Percentiles rank a stretch among this genome's conserved stretches.
Evolutionary conservation across 768 basidiomycete species (phyloP).

Genomic region (Leccinum sublutescens): DNA sequence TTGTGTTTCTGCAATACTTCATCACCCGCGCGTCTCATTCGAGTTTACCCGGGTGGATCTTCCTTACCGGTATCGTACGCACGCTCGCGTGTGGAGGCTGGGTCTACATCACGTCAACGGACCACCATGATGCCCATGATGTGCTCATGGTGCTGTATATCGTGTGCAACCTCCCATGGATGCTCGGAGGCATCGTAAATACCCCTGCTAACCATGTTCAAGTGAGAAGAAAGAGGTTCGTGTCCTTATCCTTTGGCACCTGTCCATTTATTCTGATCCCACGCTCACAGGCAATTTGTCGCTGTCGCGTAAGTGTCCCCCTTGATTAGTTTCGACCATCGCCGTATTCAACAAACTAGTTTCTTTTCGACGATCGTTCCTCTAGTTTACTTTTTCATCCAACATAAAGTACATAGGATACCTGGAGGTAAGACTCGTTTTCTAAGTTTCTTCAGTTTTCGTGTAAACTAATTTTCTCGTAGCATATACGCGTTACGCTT

Average conservation of each 20-base stretch:
- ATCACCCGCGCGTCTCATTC: constrained; percentile 46
- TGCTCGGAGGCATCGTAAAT: constrained; percentile 64
- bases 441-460: not conserved
- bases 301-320: constrained; percentile 42
- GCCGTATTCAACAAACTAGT: constrained; percentile 35
- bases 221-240: constrained; percentile 55
- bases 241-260: not conserved
- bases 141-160: constrained; percentile 88
- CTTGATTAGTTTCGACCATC: not conserved
- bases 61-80: constrained; percentile 62
- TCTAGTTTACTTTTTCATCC: constrained; percentile 80
- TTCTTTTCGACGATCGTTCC: constrained; percentile 73
- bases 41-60: constrained; percentile 49
- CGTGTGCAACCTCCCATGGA: constrained; percentile 84
- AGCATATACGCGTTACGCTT: constrained; percentile 86
- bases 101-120: constrained; percentile 86
- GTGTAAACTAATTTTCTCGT: constrained; percentile 4
- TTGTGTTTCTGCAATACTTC: constrained; percentile 63
- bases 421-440: constrained; percentile 63
- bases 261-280: not conserved
- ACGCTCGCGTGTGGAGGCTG: constrained; percentile 87
- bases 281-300: constrained; percentile 45
- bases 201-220: constrained; percentile 43
- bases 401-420: constrained; percentile 76
- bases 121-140: constrained; percentile 84